phyloP scores from a whole-genome alignment of 164 flowering plant species.

The Litsea cubeba region DNA sequence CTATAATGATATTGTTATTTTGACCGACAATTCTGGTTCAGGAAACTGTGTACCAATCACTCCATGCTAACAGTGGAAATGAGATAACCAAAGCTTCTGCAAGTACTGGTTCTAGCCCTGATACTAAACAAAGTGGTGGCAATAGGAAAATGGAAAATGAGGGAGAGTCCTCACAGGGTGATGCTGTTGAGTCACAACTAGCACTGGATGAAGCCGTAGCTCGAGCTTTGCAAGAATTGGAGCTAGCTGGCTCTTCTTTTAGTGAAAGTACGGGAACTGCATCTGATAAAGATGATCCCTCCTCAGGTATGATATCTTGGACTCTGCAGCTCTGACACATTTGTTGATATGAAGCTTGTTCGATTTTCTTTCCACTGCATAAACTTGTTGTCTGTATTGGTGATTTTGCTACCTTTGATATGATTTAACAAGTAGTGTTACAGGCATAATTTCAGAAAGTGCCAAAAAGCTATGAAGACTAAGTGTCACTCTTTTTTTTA shows the following conservation, averaged over 20 bases:
- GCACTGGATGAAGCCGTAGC: slow-evolving; percentile 26
- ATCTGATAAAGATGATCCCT: slow-evolving; percentile 10
- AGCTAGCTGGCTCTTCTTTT: slow-evolving; percentile 9
- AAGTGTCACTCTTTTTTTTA: too few relatives aligned
- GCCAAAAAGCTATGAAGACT: too few relatives aligned
- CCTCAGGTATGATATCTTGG: not conserved
- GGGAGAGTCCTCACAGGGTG: slow-evolving; percentile 13
- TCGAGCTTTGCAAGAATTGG: slow-evolving; percentile 22
- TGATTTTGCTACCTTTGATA: not conserved
- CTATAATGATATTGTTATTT: not conserved
- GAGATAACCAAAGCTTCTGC: slow-evolving; percentile 6
- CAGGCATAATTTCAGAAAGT: too few relatives aligned
- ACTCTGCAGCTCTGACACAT: not conserved
- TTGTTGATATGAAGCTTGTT: not conserved
- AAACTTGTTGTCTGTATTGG: too few relatives aligned
- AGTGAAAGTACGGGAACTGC: slow-evolving; percentile 13
- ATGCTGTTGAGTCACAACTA: slow-evolving; percentile 16
- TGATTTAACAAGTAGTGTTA: not conserved
- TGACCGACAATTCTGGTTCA: not conserved
- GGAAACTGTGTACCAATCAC: slow-evolving; percentile 18
- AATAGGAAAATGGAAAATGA: not conserved
- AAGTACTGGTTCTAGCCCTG: slow-evolving; percentile 12
- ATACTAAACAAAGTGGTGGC: slow-evolving; percentile 11
- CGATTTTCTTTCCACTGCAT: not conserved
- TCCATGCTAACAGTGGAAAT: slow-evolving; percentile 11